Evolutionary conservation across 2,329 filamentous ascomycete species (phyloP).

Genomic region (Penicillium sp.): DNA sequence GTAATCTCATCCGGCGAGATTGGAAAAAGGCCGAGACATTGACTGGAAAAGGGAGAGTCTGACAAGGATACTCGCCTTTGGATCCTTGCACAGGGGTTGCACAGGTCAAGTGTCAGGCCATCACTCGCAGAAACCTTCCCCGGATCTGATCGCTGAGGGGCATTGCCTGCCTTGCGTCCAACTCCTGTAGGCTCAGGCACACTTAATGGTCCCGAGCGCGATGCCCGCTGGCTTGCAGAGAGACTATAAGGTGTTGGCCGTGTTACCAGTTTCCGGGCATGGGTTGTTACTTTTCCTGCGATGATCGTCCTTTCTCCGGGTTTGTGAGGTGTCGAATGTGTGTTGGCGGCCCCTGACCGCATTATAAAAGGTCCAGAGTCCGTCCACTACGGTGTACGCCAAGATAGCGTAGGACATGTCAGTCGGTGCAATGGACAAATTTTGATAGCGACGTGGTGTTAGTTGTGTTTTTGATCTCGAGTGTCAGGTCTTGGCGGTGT

Average conservation of each 20-base stretch:
- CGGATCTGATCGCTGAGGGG: constrained; percentile 13
- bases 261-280: not conserved
- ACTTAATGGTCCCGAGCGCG: not conserved
- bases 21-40: constrained; percentile 23
- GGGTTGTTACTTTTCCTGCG: not conserved
- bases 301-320: constrained; percentile 7
- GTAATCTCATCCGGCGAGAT: constrained; percentile 12
- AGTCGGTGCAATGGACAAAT: not conserved
- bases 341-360: constrained; percentile 9
- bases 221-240: not conserved
- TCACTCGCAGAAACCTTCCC: constrained; percentile 24
- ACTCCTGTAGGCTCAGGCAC: not conserved
- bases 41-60: constrained; percentile 5
- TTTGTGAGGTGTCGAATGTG: constrained; percentile 5
- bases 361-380: not conserved
- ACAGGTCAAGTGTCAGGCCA: constrained; percentile 19
- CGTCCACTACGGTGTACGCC: not conserved
- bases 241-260: not conserved
- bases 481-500: not conserved
- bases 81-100: constrained; percentile 23
- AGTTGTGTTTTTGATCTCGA: constrained; percentile 7
- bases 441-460: constrained; percentile 1
- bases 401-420: not conserved
- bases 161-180: constrained; percentile 13
- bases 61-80: constrained; percentile 15